A percentile compares a stretch with the other conserved stretches of the same genome.
Conservation (phyloP, 495 filamentous ascomycete species). For the Parathielavia appendiculata region DNA sequence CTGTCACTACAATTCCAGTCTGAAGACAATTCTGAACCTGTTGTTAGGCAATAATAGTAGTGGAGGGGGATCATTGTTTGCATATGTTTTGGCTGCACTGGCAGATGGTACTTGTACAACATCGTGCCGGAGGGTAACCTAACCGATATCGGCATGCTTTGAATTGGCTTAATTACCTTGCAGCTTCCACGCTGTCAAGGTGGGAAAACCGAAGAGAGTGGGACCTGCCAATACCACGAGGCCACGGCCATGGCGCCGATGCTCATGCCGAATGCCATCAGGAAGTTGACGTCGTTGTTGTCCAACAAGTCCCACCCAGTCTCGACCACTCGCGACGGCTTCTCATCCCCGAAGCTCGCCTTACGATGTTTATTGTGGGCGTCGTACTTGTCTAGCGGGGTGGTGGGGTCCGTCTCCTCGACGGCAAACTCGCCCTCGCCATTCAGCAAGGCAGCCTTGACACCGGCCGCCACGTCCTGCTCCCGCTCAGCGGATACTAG, state of each 20-base stretch:
- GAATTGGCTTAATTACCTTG: too few relatives aligned
- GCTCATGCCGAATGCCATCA: slow-evolving; percentile 83
- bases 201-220: slow-evolving; percentile 36
- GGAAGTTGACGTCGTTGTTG: slow-evolving; percentile 89
- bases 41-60: too few relatives aligned
- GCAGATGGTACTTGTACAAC: too few relatives aligned
- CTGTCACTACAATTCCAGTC: too few relatives aligned
- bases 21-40: too few relatives aligned
- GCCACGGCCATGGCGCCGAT: slow-evolving; percentile 65
- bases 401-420: slow-evolving; percentile 29
- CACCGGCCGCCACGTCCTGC: slow-evolving; percentile 25
- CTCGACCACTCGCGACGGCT: slow-evolving; percentile 65
- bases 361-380: slow-evolving; percentile 39
- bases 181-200: too few relatives aligned
- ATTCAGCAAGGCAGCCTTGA: slow-evolving; percentile 34
- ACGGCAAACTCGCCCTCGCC: slow-evolving; percentile 35
- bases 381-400: slow-evolving; percentile 34
- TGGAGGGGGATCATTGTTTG: too few relatives aligned
- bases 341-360: slow-evolving; percentile 49
- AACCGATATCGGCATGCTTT: too few relatives aligned
- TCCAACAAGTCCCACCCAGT: slow-evolving; percentile 73
- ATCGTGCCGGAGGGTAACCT: too few relatives aligned
- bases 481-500: slow-evolving; percentile 32
- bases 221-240: slow-evolving; percentile 48
- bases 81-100: too few relatives aligned